Conservation (phyloP, 2,329 filamentous ascomycete genomes). For the Knoxdaviesia capensis region DNA sequence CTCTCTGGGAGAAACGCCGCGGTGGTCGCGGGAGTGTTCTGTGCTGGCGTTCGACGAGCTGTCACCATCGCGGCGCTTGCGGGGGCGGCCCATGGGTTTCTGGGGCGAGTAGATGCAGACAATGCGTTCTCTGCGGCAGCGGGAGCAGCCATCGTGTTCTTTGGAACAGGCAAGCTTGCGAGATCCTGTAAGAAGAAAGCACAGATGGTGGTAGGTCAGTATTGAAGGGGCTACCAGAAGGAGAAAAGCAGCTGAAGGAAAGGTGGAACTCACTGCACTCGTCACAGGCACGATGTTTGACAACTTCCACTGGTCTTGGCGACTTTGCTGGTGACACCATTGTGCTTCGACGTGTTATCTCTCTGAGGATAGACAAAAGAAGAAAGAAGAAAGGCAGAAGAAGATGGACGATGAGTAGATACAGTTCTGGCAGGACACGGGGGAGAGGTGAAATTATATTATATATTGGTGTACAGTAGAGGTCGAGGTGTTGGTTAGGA, state of each 20-base stretch:
- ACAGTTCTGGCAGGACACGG: too few species aligned
- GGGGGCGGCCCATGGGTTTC: constrained; percentile 45
- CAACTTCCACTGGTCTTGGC: constrained; percentile 7
- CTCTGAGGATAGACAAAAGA: not conserved
- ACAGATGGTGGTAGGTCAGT: constrained; percentile 3
- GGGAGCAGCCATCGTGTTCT: constrained; percentile 34
- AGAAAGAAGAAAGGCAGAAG: too few species aligned
- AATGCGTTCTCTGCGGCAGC: constrained; percentile 36
- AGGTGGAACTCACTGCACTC: constrained; percentile 36
- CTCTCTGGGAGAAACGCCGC: not conserved
- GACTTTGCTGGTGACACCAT: constrained; percentile 8
- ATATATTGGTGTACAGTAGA: too few species aligned
- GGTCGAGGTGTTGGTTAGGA: too few species aligned
- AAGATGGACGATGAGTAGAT: too few species aligned
- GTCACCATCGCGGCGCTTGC: constrained; percentile 25
- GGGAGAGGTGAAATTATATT: too few species aligned
- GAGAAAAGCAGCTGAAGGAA: not conserved
- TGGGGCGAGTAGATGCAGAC: constrained; percentile 41
- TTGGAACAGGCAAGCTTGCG: constrained; percentile 48
- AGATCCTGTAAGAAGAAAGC: constrained; percentile 19
- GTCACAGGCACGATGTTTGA: constrained; percentile 43
- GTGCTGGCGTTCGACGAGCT: constrained; percentile 9
- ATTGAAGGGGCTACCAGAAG: not conserved
- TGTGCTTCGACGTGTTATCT: not conserved
- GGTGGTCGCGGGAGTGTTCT: not conserved